These are phyloP conservation scores for Medicago lupulina DNA, from an alignment of 306 rosid species.

Conservation along the genomic window DNA sequence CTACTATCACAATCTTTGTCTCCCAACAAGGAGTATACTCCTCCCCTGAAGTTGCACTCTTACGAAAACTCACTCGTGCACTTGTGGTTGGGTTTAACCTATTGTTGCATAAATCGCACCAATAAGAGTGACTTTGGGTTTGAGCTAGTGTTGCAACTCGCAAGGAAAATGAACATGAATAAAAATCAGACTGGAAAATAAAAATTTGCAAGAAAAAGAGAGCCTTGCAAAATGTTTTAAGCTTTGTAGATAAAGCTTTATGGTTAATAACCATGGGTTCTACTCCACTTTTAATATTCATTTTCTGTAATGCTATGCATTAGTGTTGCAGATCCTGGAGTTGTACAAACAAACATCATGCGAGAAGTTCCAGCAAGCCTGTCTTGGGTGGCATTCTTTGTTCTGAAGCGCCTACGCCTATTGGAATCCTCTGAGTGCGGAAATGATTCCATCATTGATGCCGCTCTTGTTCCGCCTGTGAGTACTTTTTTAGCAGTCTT, in stretches of 20 bases:
- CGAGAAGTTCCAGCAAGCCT: conserved; percentile 72
- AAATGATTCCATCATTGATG: conserved; percentile 66
- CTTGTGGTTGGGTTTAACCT: conserved; percentile 24
- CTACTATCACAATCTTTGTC: conserved; percentile 10
- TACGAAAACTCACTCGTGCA: conserved; percentile 13
- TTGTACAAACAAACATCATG: conserved; percentile 75
- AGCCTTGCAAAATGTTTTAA: conserved; percentile 5
- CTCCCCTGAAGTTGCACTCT: neutral
- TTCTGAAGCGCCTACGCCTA: conserved; percentile 59
- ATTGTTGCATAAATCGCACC: conserved; percentile 13
- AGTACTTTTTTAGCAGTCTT: conserved; percentile 44
- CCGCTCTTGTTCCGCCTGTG: conserved; percentile 81
- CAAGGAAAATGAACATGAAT: conserved; percentile 13
- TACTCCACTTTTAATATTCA: conserved; percentile 26
- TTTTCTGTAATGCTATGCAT: conserved; percentile 43
- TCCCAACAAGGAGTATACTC: conserved; percentile 1
- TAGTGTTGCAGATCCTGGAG: conserved; percentile 89
- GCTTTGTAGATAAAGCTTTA: conserved; percentile 5
- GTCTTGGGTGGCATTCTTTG: conserved; percentile 51
- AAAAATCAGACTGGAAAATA: conserved; percentile 10
- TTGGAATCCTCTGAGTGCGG: conserved; percentile 71
- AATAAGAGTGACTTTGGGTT: conserved; percentile 25
- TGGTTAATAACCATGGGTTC: conserved; percentile 25
- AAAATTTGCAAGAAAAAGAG: neutral
- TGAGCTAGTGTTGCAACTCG: conserved; percentile 20